These are phyloP conservation scores for Boletus subluridellus DNA, from an alignment of 1,284 basidiomycete genomes.

Conservation along the genomic window DNA sequence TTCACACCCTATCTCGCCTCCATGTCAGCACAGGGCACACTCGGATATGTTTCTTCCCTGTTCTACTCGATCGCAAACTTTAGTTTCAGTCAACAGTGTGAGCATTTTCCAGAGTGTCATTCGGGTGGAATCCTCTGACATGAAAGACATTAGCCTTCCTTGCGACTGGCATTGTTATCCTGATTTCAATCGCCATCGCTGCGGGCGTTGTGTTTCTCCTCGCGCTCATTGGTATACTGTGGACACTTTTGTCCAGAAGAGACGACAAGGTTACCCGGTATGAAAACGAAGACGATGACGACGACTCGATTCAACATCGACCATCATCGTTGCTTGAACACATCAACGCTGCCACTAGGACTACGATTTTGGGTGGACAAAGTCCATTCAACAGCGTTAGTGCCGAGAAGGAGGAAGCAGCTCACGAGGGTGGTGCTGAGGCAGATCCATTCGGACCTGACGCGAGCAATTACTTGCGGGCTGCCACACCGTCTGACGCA, in stretches of 20 bases:
- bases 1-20: conserved; percentile 86
- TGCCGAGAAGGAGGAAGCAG: conserved; percentile 55
- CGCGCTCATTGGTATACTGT: conserved; percentile 83
- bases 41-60: conserved; percentile 74
- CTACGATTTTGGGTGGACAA: conserved; percentile 62
- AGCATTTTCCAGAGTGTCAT: conserved; percentile 32
- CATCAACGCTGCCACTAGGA: conserved; percentile 82
- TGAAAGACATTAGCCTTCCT: conserved; percentile 64
- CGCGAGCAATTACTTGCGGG: conserved; percentile 67
- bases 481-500: conserved; percentile 75
- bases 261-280: conserved; percentile 64
- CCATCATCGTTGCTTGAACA: conserved; percentile 80
- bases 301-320: conserved; percentile 67
- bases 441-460: conserved; percentile 61
- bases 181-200: conserved; percentile 95
- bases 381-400: conserved; percentile 49
- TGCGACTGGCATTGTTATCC: conserved; percentile 88
- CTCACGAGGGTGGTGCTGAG: conserved; percentile 29
- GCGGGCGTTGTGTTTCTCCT: conserved; percentile 93
- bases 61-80: conserved; percentile 79
- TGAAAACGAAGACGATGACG: conserved; percentile 69
- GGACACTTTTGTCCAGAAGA: conserved; percentile 80
- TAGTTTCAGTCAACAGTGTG: conserved; percentile 69
- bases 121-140: conserved; percentile 10
- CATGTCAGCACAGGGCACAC: conserved; percentile 60